phyloP scores from a whole-genome alignment of 2,329 filamentous ascomycete genomes.

The Cytospora leucostoma region DNA sequence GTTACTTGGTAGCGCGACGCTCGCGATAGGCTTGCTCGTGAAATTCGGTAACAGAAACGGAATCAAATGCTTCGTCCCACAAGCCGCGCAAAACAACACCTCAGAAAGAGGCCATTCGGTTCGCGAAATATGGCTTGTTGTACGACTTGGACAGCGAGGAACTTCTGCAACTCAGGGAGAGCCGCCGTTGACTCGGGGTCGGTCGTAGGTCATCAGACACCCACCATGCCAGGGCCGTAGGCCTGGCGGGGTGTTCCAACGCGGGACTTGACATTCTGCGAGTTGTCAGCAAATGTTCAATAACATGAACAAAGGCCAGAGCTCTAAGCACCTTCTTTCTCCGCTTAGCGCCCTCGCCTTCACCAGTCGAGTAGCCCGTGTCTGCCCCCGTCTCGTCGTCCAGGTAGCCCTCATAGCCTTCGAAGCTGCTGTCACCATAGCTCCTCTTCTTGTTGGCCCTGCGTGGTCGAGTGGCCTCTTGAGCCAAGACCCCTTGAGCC shows the following conservation, averaged over 20 bases:
- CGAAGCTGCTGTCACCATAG: conserved; percentile 73
- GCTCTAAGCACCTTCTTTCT: conserved; percentile 62
- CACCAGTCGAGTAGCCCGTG: conserved; percentile 70
- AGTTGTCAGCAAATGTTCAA: conserved; percentile 43
- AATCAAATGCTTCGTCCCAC: conserved; percentile 30
- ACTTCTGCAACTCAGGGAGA: conserved; percentile 14
- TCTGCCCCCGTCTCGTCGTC: conserved; percentile 65
- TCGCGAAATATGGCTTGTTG: conserved; percentile 6
- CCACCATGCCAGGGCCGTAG: conserved; percentile 61
- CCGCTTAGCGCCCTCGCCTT: conserved; percentile 65
- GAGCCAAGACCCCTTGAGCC: conserved; percentile 40
- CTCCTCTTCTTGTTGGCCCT: conserved; percentile 71
- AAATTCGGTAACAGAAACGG: conserved; percentile 11
- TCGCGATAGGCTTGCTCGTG: background rate
- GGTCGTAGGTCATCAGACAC: conserved; percentile 45
- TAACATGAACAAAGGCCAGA: conserved; percentile 32
- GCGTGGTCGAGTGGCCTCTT: conserved; percentile 59
- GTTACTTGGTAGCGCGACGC: background rate
- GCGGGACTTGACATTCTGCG: conserved; percentile 47
- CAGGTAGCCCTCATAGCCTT: conserved; percentile 65
- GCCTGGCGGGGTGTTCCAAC: conserved; percentile 40
- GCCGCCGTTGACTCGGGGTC: conserved; percentile 30
- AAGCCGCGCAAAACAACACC: conserved; percentile 27
- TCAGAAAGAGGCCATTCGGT: conserved; percentile 5
- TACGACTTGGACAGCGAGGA: conserved; percentile 21